A percentile compares a stretch with the other conserved stretches of the same genome.
Conservation (phyloP, 805 yeast species). For the Ogataea kodamae region DNA sequence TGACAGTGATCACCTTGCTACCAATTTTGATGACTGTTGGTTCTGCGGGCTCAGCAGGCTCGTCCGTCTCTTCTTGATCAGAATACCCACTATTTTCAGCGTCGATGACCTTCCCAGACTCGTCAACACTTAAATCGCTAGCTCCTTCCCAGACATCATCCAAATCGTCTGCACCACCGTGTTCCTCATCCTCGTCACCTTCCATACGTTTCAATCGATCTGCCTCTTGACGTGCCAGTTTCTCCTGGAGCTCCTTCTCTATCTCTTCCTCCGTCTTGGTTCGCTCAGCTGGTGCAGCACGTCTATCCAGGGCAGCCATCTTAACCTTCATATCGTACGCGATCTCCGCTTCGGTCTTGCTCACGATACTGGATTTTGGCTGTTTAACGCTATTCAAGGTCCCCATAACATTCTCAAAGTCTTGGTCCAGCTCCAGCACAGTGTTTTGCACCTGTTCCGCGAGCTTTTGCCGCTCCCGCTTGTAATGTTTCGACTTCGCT, state of each 20-base stretch:
- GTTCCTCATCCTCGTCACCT: slow-evolving; percentile 45
- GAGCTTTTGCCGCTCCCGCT: slow-evolving; percentile 67
- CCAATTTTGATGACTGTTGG: slow-evolving; percentile 33
- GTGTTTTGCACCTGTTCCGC: slow-evolving; percentile 58
- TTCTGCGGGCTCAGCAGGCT: slow-evolving; percentile 3
- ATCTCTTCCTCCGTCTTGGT: slow-evolving; percentile 77
- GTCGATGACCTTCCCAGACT: no score
- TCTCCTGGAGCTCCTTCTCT: slow-evolving; percentile 55
- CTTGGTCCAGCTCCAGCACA: slow-evolving; percentile 67
- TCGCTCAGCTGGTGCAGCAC: slow-evolving; percentile 79
- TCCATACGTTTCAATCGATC: slow-evolving; percentile 73
- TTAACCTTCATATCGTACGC: slow-evolving; percentile 66
- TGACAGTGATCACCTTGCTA: slow-evolving; percentile 28
- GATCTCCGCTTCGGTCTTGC: slow-evolving; percentile 40
- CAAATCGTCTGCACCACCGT: slow-evolving; percentile 60
- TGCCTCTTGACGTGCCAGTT: slow-evolving; percentile 57
- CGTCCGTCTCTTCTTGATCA: slow-evolving; percentile 34
- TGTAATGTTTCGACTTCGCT: slow-evolving; percentile 76
- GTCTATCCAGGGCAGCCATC: slow-evolving; percentile 63
- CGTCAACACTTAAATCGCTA: slow-evolving; percentile 38
- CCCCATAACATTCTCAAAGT: slow-evolving; percentile 63
- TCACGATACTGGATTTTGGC: slow-evolving; percentile 27
- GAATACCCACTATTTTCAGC: no score
- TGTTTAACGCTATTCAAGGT: slow-evolving; percentile 29
- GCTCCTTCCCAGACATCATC: slow-evolving; percentile 65